phyloP scores from a whole-genome alignment of 139 green algal genomes.

The Marvania coccoides region DNA sequence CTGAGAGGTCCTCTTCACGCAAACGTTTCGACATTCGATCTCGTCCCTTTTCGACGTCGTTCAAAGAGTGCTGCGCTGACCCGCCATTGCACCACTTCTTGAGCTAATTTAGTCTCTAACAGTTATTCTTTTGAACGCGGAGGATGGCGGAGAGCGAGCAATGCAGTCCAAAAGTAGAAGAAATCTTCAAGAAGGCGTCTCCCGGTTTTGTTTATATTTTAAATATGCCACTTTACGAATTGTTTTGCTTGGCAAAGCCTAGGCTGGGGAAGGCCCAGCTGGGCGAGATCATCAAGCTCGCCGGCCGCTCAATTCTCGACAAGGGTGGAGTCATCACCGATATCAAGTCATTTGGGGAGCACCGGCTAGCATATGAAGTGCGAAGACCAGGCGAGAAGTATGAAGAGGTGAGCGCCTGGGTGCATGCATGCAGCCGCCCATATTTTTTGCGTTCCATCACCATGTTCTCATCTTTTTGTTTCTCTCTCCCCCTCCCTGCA shows the following conservation, averaged over 20 bases:
- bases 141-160: no score
- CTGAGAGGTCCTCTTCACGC: background rate
- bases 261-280: conserved; percentile 20
- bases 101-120: no score
- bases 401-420: conserved; percentile 34
- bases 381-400: conserved; percentile 39
- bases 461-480: background rate
- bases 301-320: conserved; percentile 43
- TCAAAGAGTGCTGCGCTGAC: no score
- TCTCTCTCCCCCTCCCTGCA: conserved; percentile 9
- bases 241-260: conserved; percentile 64
- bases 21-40: background rate
- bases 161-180: no score
- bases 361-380: conserved; percentile 66
- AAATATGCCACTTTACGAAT: conserved; percentile 76
- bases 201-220: no score
- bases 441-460: background rate
- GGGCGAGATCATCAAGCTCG: conserved; percentile 35
- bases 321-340: conserved; percentile 64
- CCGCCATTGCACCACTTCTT: no score
- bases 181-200: background rate
- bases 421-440: background rate
- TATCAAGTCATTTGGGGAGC: conserved; percentile 57
- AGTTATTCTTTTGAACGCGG: no score
- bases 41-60: no score